Conservation (phyloP, 106 monocot species). For the Dendrobium chrysotoxum region DNA sequence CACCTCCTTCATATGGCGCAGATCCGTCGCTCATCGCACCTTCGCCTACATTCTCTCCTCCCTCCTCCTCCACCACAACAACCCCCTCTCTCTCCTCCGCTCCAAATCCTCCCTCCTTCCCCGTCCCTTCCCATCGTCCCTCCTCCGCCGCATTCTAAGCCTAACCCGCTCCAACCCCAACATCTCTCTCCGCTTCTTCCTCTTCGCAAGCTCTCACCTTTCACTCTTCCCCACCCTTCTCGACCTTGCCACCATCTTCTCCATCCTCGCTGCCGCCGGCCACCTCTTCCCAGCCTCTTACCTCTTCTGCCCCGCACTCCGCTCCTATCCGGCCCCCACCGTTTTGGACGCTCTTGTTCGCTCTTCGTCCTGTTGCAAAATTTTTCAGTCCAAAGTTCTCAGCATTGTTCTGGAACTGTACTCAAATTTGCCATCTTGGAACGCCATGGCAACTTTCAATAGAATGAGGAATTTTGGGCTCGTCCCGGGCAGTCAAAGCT, state of each 20-base stretch:
- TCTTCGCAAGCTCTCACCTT: slow-evolving; percentile 19
- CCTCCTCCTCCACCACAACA: slow-evolving; percentile 33
- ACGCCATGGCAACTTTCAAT: slow-evolving; percentile 13
- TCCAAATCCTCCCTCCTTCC: slow-evolving; percentile 18
- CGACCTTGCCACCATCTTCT: slow-evolving; percentile 17
- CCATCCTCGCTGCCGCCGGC: slow-evolving; percentile 16
- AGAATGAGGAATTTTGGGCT: slow-evolving; percentile 12
- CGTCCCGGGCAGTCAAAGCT: slow-evolving; percentile 8
- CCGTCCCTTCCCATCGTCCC: slow-evolving; percentile 11
- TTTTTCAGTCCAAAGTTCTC: slow-evolving; percentile 13
- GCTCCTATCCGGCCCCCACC: background rate
- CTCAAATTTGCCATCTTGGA: background rate
- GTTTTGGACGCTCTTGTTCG: slow-evolving; percentile 12
- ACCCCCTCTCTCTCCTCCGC: slow-evolving; percentile 17
- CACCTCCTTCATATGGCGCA: slow-evolving; percentile 24
- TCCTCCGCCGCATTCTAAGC: slow-evolving; percentile 22
- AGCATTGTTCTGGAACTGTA: slow-evolving; percentile 29
- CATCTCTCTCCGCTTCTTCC: slow-evolving; percentile 35
- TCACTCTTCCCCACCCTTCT: slow-evolving; percentile 22
- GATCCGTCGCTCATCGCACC: slow-evolving; percentile 8
- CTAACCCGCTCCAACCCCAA: slow-evolving; percentile 24
- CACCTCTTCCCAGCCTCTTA: slow-evolving; percentile 13
- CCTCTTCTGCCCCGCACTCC: slow-evolving; percentile 19
- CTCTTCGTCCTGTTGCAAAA: background rate
- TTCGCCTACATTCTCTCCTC: slow-evolving; percentile 22